Evolutionary conservation across 768 basidiomycete genomes (phyloP).

Genomic region (Amanita muscaria): DNA sequence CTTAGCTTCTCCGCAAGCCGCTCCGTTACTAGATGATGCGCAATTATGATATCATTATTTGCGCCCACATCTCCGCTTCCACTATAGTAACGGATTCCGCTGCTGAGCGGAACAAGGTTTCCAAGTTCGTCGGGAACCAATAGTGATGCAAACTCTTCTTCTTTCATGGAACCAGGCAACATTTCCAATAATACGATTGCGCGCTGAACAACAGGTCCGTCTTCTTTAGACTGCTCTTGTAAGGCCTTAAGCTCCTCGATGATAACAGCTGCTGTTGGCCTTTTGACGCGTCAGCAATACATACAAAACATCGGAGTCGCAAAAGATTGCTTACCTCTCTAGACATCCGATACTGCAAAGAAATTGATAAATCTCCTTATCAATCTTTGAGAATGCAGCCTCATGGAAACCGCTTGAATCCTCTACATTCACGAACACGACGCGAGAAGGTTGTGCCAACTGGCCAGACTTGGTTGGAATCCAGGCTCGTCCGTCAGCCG

Average conservation of each 20-base stretch:
- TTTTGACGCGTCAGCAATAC: slow-evolving; percentile 10
- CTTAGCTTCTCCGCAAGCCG: slow-evolving; percentile 21
- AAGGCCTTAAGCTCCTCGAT: slow-evolving; percentile 18
- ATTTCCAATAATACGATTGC: slow-evolving; percentile 23
- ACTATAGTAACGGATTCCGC: slow-evolving; percentile 31
- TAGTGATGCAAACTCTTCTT: slow-evolving; percentile 18
- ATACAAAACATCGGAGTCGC: not conserved
- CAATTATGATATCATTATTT: slow-evolving; percentile 14
- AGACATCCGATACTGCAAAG: slow-evolving; percentile 30
- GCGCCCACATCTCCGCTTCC: slow-evolving; percentile 20
- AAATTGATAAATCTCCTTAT: slow-evolving; percentile 14
- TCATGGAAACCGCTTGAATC: slow-evolving; percentile 18
- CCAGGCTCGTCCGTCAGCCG: slow-evolving; percentile 20
- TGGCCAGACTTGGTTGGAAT: slow-evolving; percentile 18
- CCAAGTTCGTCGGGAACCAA: slow-evolving; percentile 26
- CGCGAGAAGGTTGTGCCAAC: not conserved
- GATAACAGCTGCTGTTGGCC: slow-evolving; percentile 24
- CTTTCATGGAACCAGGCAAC: slow-evolving; percentile 16
- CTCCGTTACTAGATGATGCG: slow-evolving; percentile 25
- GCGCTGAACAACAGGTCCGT: slow-evolving; percentile 13
- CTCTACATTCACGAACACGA: not conserved
- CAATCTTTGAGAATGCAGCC: slow-evolving; percentile 14
- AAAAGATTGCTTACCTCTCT: slow-evolving; percentile 21
- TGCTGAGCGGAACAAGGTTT: slow-evolving; percentile 18
- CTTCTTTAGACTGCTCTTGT: slow-evolving; percentile 5